phyloP scores from a whole-genome alignment of 352 stramenopile species.

The Thalassiosira exigua region DNA sequence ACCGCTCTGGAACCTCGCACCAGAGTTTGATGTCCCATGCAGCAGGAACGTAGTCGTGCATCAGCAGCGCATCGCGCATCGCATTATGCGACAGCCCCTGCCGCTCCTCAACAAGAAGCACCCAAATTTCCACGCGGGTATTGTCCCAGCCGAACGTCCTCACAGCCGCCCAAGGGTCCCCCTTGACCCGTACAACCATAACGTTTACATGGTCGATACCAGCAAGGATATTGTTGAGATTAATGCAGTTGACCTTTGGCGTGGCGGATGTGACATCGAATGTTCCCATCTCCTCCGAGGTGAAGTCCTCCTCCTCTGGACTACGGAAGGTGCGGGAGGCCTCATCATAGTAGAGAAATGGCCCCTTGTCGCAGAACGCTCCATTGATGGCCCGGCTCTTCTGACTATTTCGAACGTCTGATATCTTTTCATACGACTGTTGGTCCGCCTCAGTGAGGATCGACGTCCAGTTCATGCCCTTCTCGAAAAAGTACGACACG shows the following conservation, averaged over 20 bases:
- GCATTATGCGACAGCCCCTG: slow-evolving; percentile 33
- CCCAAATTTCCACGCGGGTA: slow-evolving; percentile 58
- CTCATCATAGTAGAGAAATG: slow-evolving; percentile 38
- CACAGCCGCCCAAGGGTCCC: slow-evolving; percentile 54
- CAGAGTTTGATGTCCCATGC: slow-evolving; percentile 67
- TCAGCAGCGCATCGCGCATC: slow-evolving; percentile 35
- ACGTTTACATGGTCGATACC: slow-evolving; percentile 57
- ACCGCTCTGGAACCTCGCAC: slow-evolving; percentile 48
- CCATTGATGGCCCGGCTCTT: slow-evolving; percentile 40
- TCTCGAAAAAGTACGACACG: slow-evolving; percentile 59
- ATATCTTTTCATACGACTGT: slow-evolving; percentile 36
- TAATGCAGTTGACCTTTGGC: slow-evolving; percentile 48
- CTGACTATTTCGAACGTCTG: slow-evolving; percentile 27
- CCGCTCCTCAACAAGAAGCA: slow-evolving; percentile 54
- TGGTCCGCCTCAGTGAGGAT: slow-evolving; percentile 58
- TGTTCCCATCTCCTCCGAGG: slow-evolving; percentile 29
- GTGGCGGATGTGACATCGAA: slow-evolving; percentile 8
- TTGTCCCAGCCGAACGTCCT: slow-evolving; percentile 60
- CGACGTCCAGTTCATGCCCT: slow-evolving; percentile 61
- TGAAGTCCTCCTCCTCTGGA: slow-evolving; percentile 13
- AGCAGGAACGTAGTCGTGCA: slow-evolving; percentile 61
- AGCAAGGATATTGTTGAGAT: slow-evolving; percentile 39
- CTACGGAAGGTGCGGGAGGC: slow-evolving; percentile 27
- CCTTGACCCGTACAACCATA: slow-evolving; percentile 57
- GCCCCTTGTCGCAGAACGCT: slow-evolving; percentile 53